Conservation (phyloP, 768 basidiomycete species). For the Infundibulicybe gibba region DNA sequence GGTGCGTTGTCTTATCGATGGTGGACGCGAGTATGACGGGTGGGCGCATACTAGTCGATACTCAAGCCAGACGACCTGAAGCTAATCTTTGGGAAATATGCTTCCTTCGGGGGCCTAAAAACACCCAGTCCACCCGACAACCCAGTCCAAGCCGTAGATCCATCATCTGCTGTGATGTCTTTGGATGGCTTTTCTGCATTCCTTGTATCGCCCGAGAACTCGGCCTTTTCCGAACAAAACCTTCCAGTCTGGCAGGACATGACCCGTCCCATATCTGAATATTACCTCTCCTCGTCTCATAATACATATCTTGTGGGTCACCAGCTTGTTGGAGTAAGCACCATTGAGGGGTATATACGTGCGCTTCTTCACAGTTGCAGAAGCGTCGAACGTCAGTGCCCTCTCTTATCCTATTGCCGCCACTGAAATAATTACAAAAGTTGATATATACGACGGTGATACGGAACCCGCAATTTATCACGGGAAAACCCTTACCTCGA, state of each 20-base stretch:
- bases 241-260: conserved; percentile 70
- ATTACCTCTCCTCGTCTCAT: conserved; percentile 86
- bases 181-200: conserved; percentile 74
- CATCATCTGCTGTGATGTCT: conserved; percentile 32
- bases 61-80: conserved; percentile 31
- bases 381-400: conserved; percentile 82
- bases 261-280: conserved; percentile 85
- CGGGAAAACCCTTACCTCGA: conserved; percentile 83
- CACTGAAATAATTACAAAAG: conserved; percentile 31
- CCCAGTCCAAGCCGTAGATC: conserved; percentile 4
- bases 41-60: conserved; percentile 26
- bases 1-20: conserved; percentile 19
- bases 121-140: conserved; percentile 20
- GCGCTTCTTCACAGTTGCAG: conserved; percentile 87
- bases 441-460: conserved; percentile 92
- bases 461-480: conserved; percentile 84
- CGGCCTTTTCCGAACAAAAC: conserved; percentile 43
- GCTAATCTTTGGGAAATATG: conserved; percentile 36
- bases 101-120: conserved; percentile 8
- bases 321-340: conserved; percentile 84
- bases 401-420: conserved; percentile 24
- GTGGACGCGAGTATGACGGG: neutral
- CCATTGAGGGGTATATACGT: conserved; percentile 92
- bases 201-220: conserved; percentile 78
- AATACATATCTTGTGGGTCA: conserved; percentile 89